phyloP scores from a whole-genome alignment of 495 filamentous ascomycete species.

The Podospora didyma region DNA sequence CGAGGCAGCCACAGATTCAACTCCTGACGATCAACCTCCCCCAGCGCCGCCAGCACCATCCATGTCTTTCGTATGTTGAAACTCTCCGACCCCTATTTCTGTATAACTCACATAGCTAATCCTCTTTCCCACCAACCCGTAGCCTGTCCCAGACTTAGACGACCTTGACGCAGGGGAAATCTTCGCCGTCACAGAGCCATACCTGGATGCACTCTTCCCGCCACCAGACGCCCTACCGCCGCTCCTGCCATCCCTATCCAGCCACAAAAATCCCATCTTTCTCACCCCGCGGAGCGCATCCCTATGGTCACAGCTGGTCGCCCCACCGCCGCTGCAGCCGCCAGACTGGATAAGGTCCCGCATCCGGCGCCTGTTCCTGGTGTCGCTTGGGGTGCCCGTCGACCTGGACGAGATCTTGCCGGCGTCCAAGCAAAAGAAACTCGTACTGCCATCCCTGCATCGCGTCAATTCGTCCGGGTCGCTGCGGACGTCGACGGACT shows the following conservation, averaged over 20 bases:
- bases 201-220: slow-evolving; percentile 55
- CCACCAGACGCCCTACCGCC: slow-evolving; percentile 47
- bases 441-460: slow-evolving; percentile 83
- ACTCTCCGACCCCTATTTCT: not conserved
- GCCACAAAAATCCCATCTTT: slow-evolving; percentile 55
- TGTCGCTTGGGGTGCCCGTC: slow-evolving; percentile 91
- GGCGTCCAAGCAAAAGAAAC: slow-evolving; percentile 95
- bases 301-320: slow-evolving; percentile 93
- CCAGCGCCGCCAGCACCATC: slow-evolving; percentile 31
- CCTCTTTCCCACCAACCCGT: not conserved
- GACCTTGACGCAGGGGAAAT: slow-evolving; percentile 53
- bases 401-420: slow-evolving; percentile 97
- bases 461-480: slow-evolving; percentile 52
- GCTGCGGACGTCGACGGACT: slow-evolving; percentile 44
- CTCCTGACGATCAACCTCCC: slow-evolving; percentile 25
- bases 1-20: slow-evolving; percentile 43
- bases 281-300: slow-evolving; percentile 72
- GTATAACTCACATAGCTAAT: slow-evolving; percentile 3
- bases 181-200: slow-evolving; percentile 45
- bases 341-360: slow-evolving; percentile 98
- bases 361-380: slow-evolving; percentile 92
- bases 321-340: slow-evolving; percentile 89
- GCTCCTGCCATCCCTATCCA: slow-evolving; percentile 37
- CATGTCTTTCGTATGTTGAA: slow-evolving; percentile 41
- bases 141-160: slow-evolving; percentile 74